These are phyloP conservation scores for Pythium vanterpoolii DNA, from an alignment of 352 stramenopile genomes.

Conservation along the genomic window DNA sequence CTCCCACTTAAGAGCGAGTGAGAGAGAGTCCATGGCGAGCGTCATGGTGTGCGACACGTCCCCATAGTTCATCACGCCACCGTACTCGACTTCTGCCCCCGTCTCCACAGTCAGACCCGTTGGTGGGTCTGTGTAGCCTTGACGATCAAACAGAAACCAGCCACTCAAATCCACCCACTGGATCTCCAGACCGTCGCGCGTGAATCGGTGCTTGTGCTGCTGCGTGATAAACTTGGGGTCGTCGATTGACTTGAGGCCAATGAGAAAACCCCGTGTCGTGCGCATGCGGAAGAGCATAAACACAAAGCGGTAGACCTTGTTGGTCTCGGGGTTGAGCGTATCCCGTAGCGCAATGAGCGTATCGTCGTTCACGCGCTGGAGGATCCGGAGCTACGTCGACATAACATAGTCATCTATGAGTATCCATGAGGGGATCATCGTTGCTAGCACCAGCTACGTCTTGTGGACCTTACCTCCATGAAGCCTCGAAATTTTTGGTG, in stretches of 20 bases:
- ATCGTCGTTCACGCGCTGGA: constrained; percentile 73
- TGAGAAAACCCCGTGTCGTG: constrained; percentile 57
- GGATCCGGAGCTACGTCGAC: constrained; percentile 31
- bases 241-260: constrained; percentile 57
- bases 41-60: constrained; percentile 39
- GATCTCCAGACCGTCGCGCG: constrained; percentile 40
- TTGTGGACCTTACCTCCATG: constrained; percentile 31
- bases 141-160: constrained; percentile 69
- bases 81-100: constrained; percentile 60
- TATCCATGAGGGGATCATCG: not conserved
- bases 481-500: constrained; percentile 60
- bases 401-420: not conserved
- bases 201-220: constrained; percentile 21
- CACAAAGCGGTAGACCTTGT: constrained; percentile 57
- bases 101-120: constrained; percentile 33
- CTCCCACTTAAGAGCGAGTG: constrained; percentile 64
- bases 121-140: constrained; percentile 27
- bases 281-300: constrained; percentile 74
- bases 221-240: constrained; percentile 27
- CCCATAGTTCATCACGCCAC: constrained; percentile 57
- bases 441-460: constrained; percentile 11
- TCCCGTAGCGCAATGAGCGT: constrained; percentile 66
- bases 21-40: constrained; percentile 66
- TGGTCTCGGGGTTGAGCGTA: constrained; percentile 34
- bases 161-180: constrained; percentile 65